Conservation (phyloP, 305 asterid genomes). For the Withania somnifera region DNA sequence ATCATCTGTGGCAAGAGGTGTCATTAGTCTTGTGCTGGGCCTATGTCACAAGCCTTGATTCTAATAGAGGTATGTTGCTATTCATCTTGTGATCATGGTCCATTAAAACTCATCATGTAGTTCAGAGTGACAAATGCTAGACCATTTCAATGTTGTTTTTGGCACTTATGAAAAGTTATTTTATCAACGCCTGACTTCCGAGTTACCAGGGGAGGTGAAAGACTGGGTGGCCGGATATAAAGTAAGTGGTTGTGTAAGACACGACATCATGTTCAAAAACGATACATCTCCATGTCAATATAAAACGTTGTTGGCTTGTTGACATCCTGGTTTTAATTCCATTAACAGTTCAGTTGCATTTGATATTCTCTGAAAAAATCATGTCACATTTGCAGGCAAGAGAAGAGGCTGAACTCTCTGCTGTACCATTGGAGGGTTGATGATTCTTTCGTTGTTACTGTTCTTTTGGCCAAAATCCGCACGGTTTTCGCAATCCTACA, state of each 20-base stretch:
- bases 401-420: slow-evolving; percentile 89
- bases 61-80: slow-evolving; percentile 57
- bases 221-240: not conserved
- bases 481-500: no score
- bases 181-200: not conserved
- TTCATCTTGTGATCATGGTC: not conserved
- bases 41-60: slow-evolving; percentile 80
- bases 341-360: not conserved
- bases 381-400: slow-evolving; percentile 45
- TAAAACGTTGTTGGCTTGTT: not conserved
- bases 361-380: not conserved
- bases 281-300: not conserved
- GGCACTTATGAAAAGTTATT: not conserved
- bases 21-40: slow-evolving; percentile 94
- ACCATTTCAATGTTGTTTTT: not conserved
- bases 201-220: not conserved
- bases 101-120: not conserved
- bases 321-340: not conserved
- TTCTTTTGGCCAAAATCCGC: no score
- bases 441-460: no score
- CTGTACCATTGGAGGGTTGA: slow-evolving; percentile 53
- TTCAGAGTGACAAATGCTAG: not conserved
- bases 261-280: not conserved
- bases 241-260: no score
- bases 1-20: slow-evolving; percentile 95